phyloP scores from a whole-genome alignment of 768 basidiomycete genomes.

The Omphalotus guepiniiformis region DNA sequence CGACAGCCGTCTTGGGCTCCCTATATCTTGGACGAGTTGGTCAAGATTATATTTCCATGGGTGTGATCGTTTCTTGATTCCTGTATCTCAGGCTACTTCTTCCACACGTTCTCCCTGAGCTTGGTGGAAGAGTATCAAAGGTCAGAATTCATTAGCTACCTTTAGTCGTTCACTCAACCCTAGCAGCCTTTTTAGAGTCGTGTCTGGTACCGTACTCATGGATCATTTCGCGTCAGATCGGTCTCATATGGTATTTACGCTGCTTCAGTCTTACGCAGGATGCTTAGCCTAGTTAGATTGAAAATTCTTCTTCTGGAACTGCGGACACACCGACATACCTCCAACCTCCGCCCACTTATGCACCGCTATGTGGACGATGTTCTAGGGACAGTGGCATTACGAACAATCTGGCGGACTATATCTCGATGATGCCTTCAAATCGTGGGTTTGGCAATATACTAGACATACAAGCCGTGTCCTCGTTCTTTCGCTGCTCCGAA shows the following conservation, averaged over 20 bases:
- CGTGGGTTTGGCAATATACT: conserved; percentile 3
- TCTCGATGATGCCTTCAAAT: conserved; percentile 36
- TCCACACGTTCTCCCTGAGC: conserved; percentile 37
- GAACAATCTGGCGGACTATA: conserved; percentile 59
- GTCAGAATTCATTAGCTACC: conserved; percentile 20
- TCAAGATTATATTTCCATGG: conserved; percentile 7
- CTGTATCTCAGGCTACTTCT: conserved; percentile 37
- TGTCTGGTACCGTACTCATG: conserved; percentile 48
- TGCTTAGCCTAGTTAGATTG: background rate
- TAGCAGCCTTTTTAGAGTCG: conserved; percentile 57
- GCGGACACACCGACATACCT: conserved; percentile 27
- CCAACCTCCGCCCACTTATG: conserved; percentile 46
- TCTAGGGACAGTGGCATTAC: conserved; percentile 33
- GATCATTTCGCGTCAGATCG: conserved; percentile 68
- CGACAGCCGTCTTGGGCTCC: conserved; percentile 41
- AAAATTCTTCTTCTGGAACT: background rate
- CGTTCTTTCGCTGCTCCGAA: background rate
- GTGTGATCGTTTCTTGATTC: conserved; percentile 3
- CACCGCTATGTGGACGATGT: conserved; percentile 40
- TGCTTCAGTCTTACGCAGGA: conserved; percentile 5
- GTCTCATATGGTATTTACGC: conserved; percentile 62
- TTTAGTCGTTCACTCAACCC: background rate
- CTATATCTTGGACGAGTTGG: conserved; percentile 49
- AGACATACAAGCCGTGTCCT: background rate
- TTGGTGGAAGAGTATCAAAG: conserved; percentile 38